A percentile compares a stretch with the other conserved stretches of the same genome.
These are phyloP conservation scores for Aspergillus fijiensis DNA, from an alignment of 2,329 filamentous ascomycete genomes.

Conservation along the genomic window DNA sequence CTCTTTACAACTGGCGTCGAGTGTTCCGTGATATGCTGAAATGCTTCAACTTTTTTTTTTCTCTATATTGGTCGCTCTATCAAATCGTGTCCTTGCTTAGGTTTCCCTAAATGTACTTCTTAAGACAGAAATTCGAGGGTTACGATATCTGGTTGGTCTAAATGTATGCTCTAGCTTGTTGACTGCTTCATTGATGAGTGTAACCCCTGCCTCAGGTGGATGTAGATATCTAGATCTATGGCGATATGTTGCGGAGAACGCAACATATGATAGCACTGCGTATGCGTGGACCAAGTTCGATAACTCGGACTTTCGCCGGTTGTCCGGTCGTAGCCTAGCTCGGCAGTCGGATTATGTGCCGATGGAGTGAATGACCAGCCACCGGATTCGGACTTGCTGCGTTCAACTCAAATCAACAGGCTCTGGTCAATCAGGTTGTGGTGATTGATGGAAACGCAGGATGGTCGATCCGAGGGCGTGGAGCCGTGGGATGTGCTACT, in stretches of 20 bases:
- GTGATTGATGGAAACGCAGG: not conserved
- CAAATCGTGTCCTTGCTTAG: conserved; percentile 27
- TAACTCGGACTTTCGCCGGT: conserved; percentile 35
- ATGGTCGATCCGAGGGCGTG: not conserved
- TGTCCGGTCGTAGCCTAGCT: conserved; percentile 9
- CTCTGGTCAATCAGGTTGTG: conserved; percentile 3
- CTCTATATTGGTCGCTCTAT: not conserved
- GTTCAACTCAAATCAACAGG: conserved; percentile 15
- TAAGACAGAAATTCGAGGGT: conserved; percentile 31
- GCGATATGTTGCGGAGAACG: no score
- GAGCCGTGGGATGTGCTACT: not conserved
- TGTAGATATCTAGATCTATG: no score
- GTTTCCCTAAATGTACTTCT: conserved; percentile 37
- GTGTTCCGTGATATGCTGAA: conserved; percentile 41
- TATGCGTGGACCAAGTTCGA: not conserved
- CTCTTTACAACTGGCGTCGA: conserved; percentile 37
- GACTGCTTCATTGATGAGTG: not conserved
- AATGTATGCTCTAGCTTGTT: not conserved
- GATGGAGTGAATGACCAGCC: conserved; percentile 10
- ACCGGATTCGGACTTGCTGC: conserved; percentile 29
- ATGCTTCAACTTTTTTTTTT: conserved; percentile 30
- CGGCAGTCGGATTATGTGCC: conserved; percentile 32
- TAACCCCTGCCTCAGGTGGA: no score
- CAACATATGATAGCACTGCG: not conserved
- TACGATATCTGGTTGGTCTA: conserved; percentile 6